A percentile compares a stretch with the other conserved stretches of the same genome.
phyloP scores from a whole-genome alignment of 192 early-diverging fungal genomes.

The Entomortierella chlamydospora region DNA sequence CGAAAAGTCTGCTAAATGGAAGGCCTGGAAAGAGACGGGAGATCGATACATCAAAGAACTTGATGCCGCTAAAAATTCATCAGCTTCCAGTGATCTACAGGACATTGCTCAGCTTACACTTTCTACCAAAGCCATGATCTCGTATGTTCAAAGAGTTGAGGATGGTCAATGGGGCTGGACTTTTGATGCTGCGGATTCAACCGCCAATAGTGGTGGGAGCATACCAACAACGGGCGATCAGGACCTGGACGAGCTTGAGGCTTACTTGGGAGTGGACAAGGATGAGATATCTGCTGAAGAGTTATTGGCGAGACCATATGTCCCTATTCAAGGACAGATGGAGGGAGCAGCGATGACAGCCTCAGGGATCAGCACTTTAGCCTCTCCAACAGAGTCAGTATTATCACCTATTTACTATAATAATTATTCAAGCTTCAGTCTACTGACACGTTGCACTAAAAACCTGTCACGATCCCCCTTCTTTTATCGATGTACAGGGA shows the following conservation, averaged over 20 bases:
- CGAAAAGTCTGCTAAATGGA: conserved; percentile 57
- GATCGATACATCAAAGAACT: conserved; percentile 23
- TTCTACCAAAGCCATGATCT: conserved; percentile 26
- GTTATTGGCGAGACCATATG: conserved; percentile 38
- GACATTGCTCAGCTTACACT: conserved; percentile 23
- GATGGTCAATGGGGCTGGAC: conserved; percentile 49
- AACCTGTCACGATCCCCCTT: too few species aligned
- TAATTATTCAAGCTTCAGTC: too few species aligned
- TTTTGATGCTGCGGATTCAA: conserved; percentile 15
- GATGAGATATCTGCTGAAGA: conserved; percentile 51
- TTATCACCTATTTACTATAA: neutral
- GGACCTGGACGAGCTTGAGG: conserved; percentile 45
- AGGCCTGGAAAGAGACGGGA: conserved; percentile 56
- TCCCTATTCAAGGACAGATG: conserved; percentile 17
- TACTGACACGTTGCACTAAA: too few species aligned
- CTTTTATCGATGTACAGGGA: neutral
- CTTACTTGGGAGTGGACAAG: conserved; percentile 36
- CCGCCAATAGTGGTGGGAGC: neutral
- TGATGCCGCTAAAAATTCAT: neutral
- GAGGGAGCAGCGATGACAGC: conserved; percentile 31
- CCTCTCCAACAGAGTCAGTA: conserved; percentile 26
- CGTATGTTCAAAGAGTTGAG: conserved; percentile 34
- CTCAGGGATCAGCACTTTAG: conserved; percentile 59
- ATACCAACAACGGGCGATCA: conserved; percentile 21
- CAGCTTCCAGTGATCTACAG: neutral